Evolutionary conservation across 352 stramenopile species (phyloP).

Genomic region (Globisporangium cederbergense): DNA sequence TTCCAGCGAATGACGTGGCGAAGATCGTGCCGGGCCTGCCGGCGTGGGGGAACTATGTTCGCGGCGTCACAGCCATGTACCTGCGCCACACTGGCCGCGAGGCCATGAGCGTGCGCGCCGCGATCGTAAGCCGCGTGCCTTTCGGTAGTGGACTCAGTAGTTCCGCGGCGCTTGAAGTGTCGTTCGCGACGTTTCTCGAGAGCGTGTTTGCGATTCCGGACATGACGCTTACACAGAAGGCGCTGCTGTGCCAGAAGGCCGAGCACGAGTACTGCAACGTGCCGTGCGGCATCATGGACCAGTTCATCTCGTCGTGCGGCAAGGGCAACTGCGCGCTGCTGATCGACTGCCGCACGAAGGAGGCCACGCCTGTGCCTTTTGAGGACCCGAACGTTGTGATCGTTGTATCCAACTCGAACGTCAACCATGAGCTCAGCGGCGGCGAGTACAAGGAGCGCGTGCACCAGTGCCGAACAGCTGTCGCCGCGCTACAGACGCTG

Average conservation of each 20-base stretch:
- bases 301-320: conserved; percentile 93
- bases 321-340: conserved; percentile 82
- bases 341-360: conserved; percentile 92
- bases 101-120: conserved; percentile 74
- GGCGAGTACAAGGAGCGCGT: conserved; percentile 93
- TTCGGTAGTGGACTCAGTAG: conserved; percentile 91
- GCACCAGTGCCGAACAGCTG: conserved; percentile 80
- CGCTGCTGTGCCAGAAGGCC: conserved; percentile 91
- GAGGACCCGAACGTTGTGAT: conserved; percentile 74
- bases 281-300: conserved; percentile 96
- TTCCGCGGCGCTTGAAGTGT: conserved; percentile 91
- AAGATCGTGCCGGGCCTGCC: conserved; percentile 47
- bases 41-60: conserved; percentile 93
- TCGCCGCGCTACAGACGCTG: conserved; percentile 71
- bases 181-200: conserved; percentile 92
- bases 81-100: conserved; percentile 43
- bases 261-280: conserved; percentile 94
- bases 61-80: conserved; percentile 92
- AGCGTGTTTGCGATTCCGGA: conserved; percentile 55
- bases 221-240: conserved; percentile 70
- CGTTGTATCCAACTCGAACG: conserved; percentile 93
- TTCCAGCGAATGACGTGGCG: conserved; percentile 43
- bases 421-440: conserved; percentile 92
- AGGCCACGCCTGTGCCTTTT: conserved; percentile 83
- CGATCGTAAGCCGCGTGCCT: conserved; percentile 89